Evolutionary conservation across 805 yeast genomes (phyloP).

Genomic region (Hanseniaspora nectarophila): DNA sequence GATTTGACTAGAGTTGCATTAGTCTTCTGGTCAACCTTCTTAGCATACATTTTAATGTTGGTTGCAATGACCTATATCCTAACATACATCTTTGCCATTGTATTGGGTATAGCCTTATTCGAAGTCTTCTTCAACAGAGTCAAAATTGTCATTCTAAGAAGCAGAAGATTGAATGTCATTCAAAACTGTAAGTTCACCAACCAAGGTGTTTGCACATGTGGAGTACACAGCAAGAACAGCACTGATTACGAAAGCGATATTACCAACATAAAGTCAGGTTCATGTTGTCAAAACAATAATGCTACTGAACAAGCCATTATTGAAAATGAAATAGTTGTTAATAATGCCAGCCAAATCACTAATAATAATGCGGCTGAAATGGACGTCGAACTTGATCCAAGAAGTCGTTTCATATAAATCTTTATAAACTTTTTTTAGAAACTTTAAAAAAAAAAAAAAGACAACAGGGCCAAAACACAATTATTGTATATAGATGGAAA

Average conservation of each 20-base stretch:
- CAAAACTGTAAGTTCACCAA: constrained; percentile 24
- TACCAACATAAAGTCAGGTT: neutral
- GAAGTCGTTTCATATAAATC: constrained; percentile 3
- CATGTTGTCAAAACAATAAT: constrained; percentile 3
- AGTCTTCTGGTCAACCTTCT: constrained; percentile 49
- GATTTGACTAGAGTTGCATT: constrained; percentile 47
- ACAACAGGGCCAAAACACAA: no score
- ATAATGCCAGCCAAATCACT: constrained; percentile 3
- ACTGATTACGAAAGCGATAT: neutral
- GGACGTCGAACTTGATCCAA: constrained; percentile 10
- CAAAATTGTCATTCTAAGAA: constrained; percentile 25
- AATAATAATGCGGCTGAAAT: constrained; percentile 12
- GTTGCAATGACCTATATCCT: constrained; percentile 63
- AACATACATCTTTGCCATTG: constrained; percentile 60
- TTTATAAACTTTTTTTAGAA: no score
- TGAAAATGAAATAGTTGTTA: neutral
- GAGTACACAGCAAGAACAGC: constrained; percentile 18
- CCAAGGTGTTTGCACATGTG: constrained; percentile 22
- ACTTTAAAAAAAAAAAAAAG: no score
- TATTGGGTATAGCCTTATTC: constrained; percentile 57
- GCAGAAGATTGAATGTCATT: constrained; percentile 25
- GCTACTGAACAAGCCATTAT: neutral
- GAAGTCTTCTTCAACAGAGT: constrained; percentile 56
- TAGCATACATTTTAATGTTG: constrained; percentile 65
- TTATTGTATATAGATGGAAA: no score